A percentile compares a stretch with the other conserved stretches of the same genome.
Evolutionary conservation across 495 filamentous ascomycete genomes (phyloP).

Genomic region (Podospora fimiseda): DNA sequence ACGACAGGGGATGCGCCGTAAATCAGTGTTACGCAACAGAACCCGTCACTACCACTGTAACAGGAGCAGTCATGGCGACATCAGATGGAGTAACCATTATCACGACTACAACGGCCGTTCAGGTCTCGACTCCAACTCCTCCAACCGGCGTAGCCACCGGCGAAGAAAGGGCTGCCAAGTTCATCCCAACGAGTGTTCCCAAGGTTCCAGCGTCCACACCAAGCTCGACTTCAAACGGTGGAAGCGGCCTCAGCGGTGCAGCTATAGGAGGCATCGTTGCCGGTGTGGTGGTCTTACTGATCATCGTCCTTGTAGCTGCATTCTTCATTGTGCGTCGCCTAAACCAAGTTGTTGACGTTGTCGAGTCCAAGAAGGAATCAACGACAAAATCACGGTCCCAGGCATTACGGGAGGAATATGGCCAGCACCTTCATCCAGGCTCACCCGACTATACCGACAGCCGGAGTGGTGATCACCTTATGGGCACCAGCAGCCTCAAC

Average conservation of each 20-base stretch:
- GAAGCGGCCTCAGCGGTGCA: conserved; percentile 25
- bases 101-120: conserved; percentile 22
- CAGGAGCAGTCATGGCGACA: conserved; percentile 28
- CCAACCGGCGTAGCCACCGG: neutral
- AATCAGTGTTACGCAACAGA: conserved; percentile 32
- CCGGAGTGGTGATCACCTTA: conserved; percentile 22
- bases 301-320: conserved; percentile 31
- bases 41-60: conserved; percentile 28
- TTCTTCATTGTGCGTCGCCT: conserved; percentile 36
- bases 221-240: conserved; percentile 5
- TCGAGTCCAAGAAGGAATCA: conserved; percentile 27
- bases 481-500: conserved; percentile 11
- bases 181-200: conserved; percentile 33
- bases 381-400: conserved; percentile 21
- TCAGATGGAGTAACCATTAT: conserved; percentile 23
- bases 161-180: conserved; percentile 22
- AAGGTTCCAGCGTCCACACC: conserved; percentile 20
- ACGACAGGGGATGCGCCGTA: conserved; percentile 33
- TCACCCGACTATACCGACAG: conserved; percentile 10
- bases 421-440: conserved; percentile 17
- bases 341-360: conserved; percentile 23
- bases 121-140: conserved; percentile 10
- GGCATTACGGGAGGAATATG: conserved; percentile 20
- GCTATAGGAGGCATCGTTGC: conserved; percentile 41
- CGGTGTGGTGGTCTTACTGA: conserved; percentile 33